Base-by-base conservation (phyloP, 2,329 filamentous ascomycete species). In the Colletotrichum sp. region DNA sequence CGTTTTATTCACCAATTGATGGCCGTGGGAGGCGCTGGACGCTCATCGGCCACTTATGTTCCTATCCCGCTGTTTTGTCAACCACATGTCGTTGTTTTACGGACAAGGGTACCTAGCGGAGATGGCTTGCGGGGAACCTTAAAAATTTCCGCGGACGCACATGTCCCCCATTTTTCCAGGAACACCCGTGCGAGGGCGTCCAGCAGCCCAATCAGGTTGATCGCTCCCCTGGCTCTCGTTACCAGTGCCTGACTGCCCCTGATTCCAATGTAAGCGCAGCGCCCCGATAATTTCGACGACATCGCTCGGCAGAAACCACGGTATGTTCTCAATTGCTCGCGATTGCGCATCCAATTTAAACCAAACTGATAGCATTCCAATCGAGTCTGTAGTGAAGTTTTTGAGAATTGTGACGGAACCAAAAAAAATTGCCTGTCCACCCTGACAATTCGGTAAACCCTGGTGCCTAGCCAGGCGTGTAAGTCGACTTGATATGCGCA, bases 11-110 rank as follows among this genome's bases (percentile, higher is more conserved):
- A 4, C 44, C 10, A 48, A 22, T 22, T 22, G n/a, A 22, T 13
- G 44, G 44, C 44, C 4, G 6, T 22, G 44, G 0, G 1, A 1
- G 6, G 44, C 6, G n/a, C n/a, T 22, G 0, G n/a, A 52, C n/a
- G 44, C 36, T 22, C n/a, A 13, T 52, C 44, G 44, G 44, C n/a
- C 44, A 52, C 44, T 52, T 52, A 13, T n/a, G 22, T 10, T 22
- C 44, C 3, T 52, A 8, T 52, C 44, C 44, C 2, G 44, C 44
- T 13, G 44, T 3, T 22, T 22, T 8, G 44, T 4, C 13, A 22
- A 22, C 6, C 44, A 22, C n/a, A 4, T 39, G 44, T 52, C 44
- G 44, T 52, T 52, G 44, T 12, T 48, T 48, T 48, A 48, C 44
- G 44, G 44, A 22, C 44, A 52, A 8, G 44, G 44, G n/a, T n/a